A percentile compares a stretch with the other conserved stretches of the same genome.
Conservation (phyloP, 2,329 filamentous ascomycete species). For the Lasiodiplodia theobromae region DNA sequence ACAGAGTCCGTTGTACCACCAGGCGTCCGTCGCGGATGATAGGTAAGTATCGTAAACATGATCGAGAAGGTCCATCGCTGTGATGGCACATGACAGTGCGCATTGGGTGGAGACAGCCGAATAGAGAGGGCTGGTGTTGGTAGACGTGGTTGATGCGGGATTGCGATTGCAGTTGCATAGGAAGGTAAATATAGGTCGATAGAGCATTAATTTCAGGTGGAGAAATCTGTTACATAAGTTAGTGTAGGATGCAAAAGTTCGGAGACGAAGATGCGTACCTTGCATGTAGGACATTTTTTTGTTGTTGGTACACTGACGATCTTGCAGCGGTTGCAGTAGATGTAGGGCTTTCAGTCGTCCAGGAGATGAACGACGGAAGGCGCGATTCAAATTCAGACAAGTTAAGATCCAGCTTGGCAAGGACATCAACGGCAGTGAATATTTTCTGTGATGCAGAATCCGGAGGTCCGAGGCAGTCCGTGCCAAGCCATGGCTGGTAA, state of each 20-base stretch:
- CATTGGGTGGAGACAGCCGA: neutral
- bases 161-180: neutral
- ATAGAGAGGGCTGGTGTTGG: neutral
- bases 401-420: neutral
- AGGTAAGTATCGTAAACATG: neutral
- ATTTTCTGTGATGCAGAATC: neutral
- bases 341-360: neutral
- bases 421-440: neutral
- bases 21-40: neutral
- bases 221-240: neutral
- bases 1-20: conserved; percentile 7
- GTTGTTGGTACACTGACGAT: neutral
- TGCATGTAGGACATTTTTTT: neutral
- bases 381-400: neutral
- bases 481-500: neutral
- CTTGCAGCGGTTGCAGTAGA: neutral
- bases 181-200: conserved; percentile 1
- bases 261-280: neutral
- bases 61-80: neutral
- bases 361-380: neutral
- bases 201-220: neutral
- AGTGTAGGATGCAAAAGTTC: neutral
- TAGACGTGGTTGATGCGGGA: neutral
- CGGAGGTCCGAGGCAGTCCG: neutral
- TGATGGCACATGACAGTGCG: neutral